phyloP scores from a whole-genome alignment of 2,329 filamentous ascomycete species.

The Dissoconium aciculare region DNA sequence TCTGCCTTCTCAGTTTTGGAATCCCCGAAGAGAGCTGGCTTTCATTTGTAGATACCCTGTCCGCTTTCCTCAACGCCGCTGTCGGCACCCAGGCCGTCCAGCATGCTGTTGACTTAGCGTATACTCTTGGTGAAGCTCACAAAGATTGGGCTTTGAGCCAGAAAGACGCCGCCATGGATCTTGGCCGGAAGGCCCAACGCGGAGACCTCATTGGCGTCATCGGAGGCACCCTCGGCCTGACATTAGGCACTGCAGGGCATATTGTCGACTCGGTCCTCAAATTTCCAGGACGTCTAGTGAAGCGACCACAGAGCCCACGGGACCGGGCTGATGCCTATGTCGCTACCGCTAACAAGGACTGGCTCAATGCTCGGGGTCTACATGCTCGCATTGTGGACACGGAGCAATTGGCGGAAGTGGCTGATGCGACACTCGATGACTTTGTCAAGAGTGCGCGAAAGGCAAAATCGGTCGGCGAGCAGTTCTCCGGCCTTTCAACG shows the following conservation, averaged over 20 bases:
- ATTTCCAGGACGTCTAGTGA: conserved; percentile 4
- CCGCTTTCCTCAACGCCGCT: conserved; percentile 11
- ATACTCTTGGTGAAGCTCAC: conserved; percentile 7
- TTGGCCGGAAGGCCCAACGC: background rate
- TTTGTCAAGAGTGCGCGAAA: conserved; percentile 1
- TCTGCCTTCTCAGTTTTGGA: conserved; percentile 8
- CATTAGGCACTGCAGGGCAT: conserved; percentile 9
- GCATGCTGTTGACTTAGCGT: conserved; percentile 10
- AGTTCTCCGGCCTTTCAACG: conserved; percentile 4
- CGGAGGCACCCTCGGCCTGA: conserved; percentile 9
- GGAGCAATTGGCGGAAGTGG: conserved; percentile 6
- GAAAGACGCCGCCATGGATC: background rate
- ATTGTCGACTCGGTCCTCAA: conserved; percentile 8
- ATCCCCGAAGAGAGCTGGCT: conserved; percentile 10
- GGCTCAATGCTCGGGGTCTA: conserved; percentile 10
- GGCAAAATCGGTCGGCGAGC: conserved; percentile 2
- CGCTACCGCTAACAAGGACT: conserved; percentile 11
- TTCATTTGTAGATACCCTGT: conserved; percentile 10
- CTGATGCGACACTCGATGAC: conserved; percentile 2
- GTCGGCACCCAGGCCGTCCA: conserved; percentile 12
- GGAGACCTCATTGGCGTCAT: conserved; percentile 9
- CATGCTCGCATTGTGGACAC: conserved; percentile 9
- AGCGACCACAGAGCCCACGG: conserved; percentile 11
- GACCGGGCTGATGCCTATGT: conserved; percentile 10
- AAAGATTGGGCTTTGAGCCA: conserved; percentile 5